Evolutionary conservation across 164 flowering plant genomes (phyloP), one percentile per base, ranked within the genome.

Genomic region (Malania oleifera): DNA sequence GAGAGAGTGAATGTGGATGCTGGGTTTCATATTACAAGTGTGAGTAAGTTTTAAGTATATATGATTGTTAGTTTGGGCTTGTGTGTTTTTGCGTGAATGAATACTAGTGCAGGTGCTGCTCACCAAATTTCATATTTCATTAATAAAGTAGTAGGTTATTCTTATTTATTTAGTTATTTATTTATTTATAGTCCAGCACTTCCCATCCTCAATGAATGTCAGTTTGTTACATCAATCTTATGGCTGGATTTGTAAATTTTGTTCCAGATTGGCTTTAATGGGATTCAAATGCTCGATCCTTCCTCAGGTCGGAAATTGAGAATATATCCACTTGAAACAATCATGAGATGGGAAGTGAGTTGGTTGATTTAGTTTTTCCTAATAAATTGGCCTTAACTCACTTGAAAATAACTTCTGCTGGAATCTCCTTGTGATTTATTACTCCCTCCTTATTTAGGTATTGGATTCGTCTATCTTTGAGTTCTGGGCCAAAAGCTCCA

Each of bases 401-500:
- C 35, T 31, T 31, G 35, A 4, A 31, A 9, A 31, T 31, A 31
- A 31, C 35, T 31, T 31, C 4, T 31, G 6, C 35, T 31, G 35
- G 35, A 9, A 14, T 50, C 20, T 25, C 17, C 17, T 49, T 27
- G n/a, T n/a, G n/a, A n/a, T n/a, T n/a, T n/a, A n/a, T 31, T 31
- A 9, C 7, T 31, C 9, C 9, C 37, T 31, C 5, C 22, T 44
- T 14, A 6, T 54, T 14, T 62, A 62, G 66, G 59, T 62, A 47
- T 22, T 62, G 40, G 66, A 62, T 47, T 54, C 52, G 8, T 13
- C 29, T 24, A 62, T 47, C n/a, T 62, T 62, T 62, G 66, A 53
- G 15, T 62, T 62, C 45, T 62, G 66, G 66, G 45, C 66, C 50
- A 54, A 62, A 35, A 62, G 59, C 29, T 54, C 66, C 18, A 24